Conservation (phyloP, 176 grass and related monocot species). For the Cenchrus americanus region DNA sequence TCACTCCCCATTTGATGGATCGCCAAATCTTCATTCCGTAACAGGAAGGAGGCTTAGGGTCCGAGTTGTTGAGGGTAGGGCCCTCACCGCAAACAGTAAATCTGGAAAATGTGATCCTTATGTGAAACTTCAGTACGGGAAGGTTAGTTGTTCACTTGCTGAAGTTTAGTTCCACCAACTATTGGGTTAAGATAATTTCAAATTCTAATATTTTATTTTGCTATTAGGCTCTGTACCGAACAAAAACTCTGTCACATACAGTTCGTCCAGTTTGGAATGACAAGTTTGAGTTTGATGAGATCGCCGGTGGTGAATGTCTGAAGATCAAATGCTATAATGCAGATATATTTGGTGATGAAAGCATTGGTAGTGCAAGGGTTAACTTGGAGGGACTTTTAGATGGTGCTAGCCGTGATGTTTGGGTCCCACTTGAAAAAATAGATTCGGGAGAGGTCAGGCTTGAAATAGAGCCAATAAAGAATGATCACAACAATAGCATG, state of each 20-base stretch:
- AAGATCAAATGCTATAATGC: constrained; percentile 84
- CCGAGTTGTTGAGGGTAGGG: constrained; percentile 70
- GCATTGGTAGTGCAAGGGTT: constrained; percentile 87
- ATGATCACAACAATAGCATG: constrained; percentile 41
- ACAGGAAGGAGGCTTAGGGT: constrained; percentile 90
- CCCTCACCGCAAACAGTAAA: constrained; percentile 72
- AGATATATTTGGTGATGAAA: constrained; percentile 84
- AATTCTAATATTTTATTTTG: constrained; percentile 20
- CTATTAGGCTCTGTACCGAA: constrained; percentile 77
- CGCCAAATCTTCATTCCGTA: constrained; percentile 50
- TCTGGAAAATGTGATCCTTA: constrained; percentile 89
- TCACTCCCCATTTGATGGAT: constrained; percentile 48
- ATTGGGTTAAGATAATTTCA: constrained; percentile 9
- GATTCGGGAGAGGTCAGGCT: constrained; percentile 86
- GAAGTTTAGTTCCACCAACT: constrained; percentile 25
- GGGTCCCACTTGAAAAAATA: constrained; percentile 90
- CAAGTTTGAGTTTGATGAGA: constrained; percentile 91
- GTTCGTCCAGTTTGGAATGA: constrained; percentile 76
- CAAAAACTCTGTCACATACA: constrained; percentile 69
- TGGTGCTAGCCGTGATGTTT: constrained; percentile 65
- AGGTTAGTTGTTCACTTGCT: constrained; percentile 59
- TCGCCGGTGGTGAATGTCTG: constrained; percentile 81
- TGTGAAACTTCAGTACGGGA: constrained; percentile 91
- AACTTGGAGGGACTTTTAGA: constrained; percentile 82
- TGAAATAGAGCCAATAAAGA: constrained; percentile 67